Conservation (phyloP, 306 rosid genomes). For the Acacia melanoxylon region DNA sequence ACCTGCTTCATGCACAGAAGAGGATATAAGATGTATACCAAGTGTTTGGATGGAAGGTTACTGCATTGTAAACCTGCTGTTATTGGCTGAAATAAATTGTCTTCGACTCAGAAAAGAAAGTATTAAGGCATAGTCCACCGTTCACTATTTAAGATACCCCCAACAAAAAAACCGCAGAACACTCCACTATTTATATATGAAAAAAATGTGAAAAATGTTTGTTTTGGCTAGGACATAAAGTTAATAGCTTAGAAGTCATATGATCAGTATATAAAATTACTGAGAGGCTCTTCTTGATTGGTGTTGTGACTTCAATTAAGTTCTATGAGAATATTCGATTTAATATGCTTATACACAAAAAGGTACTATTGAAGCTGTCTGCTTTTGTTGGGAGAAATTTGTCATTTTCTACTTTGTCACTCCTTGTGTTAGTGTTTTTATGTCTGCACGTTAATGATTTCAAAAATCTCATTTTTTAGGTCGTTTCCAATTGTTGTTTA, state of each 20-base stretch:
- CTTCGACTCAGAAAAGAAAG: background rate
- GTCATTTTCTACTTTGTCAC: background rate
- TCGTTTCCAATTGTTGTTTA: background rate
- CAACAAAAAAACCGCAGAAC: background rate
- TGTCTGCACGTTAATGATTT: background rate
- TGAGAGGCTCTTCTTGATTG: background rate
- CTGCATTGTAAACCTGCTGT: background rate
- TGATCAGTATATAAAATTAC: background rate
- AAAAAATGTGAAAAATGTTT: background rate
- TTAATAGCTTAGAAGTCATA: background rate
- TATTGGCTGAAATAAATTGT: background rate
- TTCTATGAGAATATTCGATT: background rate
- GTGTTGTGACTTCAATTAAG: background rate
- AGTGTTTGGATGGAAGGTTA: background rate
- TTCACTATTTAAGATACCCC: background rate
- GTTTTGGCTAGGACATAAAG: background rate
- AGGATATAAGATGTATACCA: background rate
- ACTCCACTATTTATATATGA: background rate
- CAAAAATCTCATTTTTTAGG: background rate
- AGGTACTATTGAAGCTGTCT: background rate
- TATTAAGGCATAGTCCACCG: background rate
- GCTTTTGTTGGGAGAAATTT: conserved; percentile 7
- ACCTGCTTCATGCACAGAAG: background rate
- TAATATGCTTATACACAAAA: background rate
- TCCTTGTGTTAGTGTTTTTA: background rate